Base-by-base conservation (phyloP, 345 rosid species). In the Populus davidiana region DNA sequence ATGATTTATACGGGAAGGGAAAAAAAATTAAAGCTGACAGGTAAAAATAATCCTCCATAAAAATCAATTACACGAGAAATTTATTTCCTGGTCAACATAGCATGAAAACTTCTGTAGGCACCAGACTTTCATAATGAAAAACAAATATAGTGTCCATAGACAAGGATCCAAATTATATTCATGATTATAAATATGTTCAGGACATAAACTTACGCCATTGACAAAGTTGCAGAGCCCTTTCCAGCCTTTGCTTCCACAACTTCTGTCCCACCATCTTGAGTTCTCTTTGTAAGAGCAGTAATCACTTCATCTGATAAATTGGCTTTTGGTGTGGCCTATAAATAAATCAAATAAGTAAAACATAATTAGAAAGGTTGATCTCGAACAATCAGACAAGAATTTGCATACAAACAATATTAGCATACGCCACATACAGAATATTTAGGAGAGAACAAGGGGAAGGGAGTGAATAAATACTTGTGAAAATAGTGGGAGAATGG, bases 191-290 rank as follows among this genome's bases (percentile, higher is more conserved):
- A 68, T 49, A 35, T n/a, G 44, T 23, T 39, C 3, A 75, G 11
- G 70, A 76, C 52, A 65, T 8, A 74, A 14, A 87, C 97, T 87
- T 88, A 93, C 97, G 97, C 98, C 97, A 93, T 90, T 65, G 97
- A 93, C 78, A 90, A 82, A 35, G 95, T 93, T 20, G 98, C 95
- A 49, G 97, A 93, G 79, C 97, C 98, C 83, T 92, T 92, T 82
- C 95, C 98, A 81, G 95, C 97, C 90, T 92, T 93, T 16, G 95
- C 98, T 81, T 93, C 92, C 71, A 89, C 97, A 67, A 93, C 97
- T 77, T 93, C 90, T n/a, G 97, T 93, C 66, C 97, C 98, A 78
- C 97, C 94, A 71, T 92, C 97, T 85, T 93, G 98, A 1, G 93
- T 92, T 78, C 97, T 81, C 86, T 92, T 93, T 35, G 97, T 93